Base-by-base conservation (phyloP, 768 basidiomycete genomes). In the Pulveroboletus frians region DNA sequence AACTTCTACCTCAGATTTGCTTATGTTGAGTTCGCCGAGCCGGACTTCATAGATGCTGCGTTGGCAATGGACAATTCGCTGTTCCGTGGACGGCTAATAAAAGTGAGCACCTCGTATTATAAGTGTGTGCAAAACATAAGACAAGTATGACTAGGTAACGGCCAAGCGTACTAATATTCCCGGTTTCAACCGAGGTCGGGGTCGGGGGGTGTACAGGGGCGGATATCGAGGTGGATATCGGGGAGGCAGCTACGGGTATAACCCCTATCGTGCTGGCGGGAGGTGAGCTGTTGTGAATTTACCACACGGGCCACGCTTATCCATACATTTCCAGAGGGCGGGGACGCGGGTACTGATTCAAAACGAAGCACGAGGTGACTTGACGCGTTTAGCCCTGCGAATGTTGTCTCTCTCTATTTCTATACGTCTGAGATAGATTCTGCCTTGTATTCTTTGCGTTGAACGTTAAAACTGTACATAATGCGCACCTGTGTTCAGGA, bases 11-110 rank as follows among this genome's bases (percentile, higher is more conserved):
- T 23, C 59, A 97, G 94, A 43, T 99, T 88, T 73, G 95, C 95
- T 46, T 99, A 99, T 73, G 94, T 99, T 38, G 96, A 99, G 69
- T 99, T 99, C 68, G 84, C 96, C 60, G 93, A 96, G 62, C 78
- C 93, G 34, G 85, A 89, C 50, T 85, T 90, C 56, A 86, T 98
- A 55, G 87, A 91, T 60, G 85, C 92, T 52, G 93, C 95, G 11
- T 63, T 96, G 54, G 84, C 93, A 13, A 79, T 99, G 76, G 92
- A 98, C 69, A 94, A 97, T 59, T 93, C 90, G n/a, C 70, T 94
- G 60, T 96, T 99, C 78, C 81, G 88, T 47, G 93, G 92, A 21
- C 81, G 96, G 58, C 70, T 94, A 64, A 85, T 99, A 67, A 94
- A 94, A 75, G 95, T 91, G 54, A 49, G 77, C 61, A 8, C 35